Conservation (phyloP, 2,329 filamentous ascomycete genomes). For the Blastomyces parvus region DNA sequence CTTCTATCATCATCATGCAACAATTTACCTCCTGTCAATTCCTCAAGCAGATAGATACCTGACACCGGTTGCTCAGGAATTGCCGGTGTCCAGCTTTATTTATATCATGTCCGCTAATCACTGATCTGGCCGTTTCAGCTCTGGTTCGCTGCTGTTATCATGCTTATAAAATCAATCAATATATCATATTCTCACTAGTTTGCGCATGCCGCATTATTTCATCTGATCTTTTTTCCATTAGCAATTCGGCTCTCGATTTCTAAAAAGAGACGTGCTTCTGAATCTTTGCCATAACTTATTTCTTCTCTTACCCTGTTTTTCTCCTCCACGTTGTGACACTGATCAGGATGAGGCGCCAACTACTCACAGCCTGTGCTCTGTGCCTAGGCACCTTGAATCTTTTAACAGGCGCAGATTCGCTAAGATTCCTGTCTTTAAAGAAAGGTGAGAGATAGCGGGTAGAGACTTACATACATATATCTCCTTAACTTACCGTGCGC, state of each 20-base stretch:
- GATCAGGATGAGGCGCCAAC: not conserved
- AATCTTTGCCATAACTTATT: not conserved
- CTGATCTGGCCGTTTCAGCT: not conserved
- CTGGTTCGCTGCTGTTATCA: not conserved
- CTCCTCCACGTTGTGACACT: not conserved
- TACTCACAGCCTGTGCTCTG: not conserved
- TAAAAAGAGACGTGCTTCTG: not conserved
- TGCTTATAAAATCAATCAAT: too few species aligned
- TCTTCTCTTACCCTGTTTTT: not conserved
- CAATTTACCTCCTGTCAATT: not conserved
- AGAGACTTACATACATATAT: constrained; percentile 3
- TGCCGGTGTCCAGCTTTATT: not conserved
- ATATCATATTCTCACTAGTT: not conserved
- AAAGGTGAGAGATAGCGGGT: constrained; percentile 13
- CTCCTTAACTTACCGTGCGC: not conserved
- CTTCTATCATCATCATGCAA: not conserved
- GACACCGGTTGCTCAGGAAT: not conserved
- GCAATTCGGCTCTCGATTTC: not conserved
- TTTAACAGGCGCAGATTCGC: not conserved
- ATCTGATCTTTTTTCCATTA: not conserved
- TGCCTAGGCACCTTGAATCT: not conserved
- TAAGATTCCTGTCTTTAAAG: constrained; percentile 12
- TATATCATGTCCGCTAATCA: not conserved
- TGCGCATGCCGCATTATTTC: not conserved
- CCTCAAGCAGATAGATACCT: not conserved